A percentile compares a stretch with the other conserved stretches of the same genome.
Conservation (phyloP, 176 grass and related monocot species). For the Carex scoparia region DNA sequence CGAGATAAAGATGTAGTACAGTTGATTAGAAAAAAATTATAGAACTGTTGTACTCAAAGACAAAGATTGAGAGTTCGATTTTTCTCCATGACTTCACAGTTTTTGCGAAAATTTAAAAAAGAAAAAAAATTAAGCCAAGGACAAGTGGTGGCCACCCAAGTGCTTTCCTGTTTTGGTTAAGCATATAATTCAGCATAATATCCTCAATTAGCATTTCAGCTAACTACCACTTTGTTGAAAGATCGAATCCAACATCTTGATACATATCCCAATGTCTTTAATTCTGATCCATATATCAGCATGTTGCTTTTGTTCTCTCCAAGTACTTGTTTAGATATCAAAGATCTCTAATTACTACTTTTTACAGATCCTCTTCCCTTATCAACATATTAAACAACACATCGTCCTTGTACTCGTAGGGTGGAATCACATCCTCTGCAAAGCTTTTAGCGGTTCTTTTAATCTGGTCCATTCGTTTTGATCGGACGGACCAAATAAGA, state of each 20-base stretch:
- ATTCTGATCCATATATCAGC: neutral
- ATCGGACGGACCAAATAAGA: too few species aligned
- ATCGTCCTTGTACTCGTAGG: too few species aligned
- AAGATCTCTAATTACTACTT: neutral
- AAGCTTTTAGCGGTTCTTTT: too few species aligned
- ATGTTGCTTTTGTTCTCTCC: neutral
- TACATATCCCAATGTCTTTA: neutral
- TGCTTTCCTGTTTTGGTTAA: neutral
- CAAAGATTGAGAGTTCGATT: too few species aligned
- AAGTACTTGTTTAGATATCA: neutral
- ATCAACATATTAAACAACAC: neutral
- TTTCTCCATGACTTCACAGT: too few species aligned
- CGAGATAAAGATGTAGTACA: too few species aligned
- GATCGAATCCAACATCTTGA: neutral
- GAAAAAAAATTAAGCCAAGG: neutral
- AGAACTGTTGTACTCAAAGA: too few species aligned
- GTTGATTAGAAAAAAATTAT: too few species aligned
- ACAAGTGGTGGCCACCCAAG: neutral
- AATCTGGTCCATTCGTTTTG: too few species aligned
- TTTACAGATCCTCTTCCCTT: neutral
- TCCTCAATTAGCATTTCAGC: neutral
- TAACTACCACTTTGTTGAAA: neutral
- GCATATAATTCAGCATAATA: neutral
- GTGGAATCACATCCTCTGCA: too few species aligned
- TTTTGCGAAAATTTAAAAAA: too few species aligned